A percentile compares a stretch with the other conserved stretches of the same genome.
Evolutionary conservation across 2,329 filamentous ascomycete species (phyloP).

Genomic region (Didymella lethalis): DNA sequence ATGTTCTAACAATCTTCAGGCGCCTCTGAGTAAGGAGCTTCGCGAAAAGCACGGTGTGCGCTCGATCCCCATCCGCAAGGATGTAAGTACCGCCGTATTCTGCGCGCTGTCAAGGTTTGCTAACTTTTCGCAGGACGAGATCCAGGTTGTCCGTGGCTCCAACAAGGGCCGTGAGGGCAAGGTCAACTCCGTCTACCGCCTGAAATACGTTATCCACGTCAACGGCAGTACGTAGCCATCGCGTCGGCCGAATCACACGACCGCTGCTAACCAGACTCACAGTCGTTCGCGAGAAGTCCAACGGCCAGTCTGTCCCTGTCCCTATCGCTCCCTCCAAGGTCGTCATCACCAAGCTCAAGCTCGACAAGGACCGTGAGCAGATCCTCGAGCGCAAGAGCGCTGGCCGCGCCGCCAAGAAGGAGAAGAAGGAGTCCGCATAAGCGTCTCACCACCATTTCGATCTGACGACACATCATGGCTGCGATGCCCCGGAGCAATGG

Average conservation of each 20-base stretch:
- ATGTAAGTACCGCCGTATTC: constrained; percentile 57
- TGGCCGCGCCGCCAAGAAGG: constrained; percentile 78
- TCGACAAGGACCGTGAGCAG: constrained; percentile 91
- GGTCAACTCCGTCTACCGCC: constrained; percentile 82
- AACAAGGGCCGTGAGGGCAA: constrained; percentile 99
- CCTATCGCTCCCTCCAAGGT: constrained; percentile 97
- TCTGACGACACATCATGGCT: constrained; percentile 52
- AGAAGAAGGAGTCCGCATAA: constrained; percentile 68
- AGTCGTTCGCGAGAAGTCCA: constrained; percentile 95
- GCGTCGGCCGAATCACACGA: constrained; percentile 3
- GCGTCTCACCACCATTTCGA: constrained; percentile 46
- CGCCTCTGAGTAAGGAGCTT: constrained; percentile 74
- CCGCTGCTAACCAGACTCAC: constrained; percentile 32
- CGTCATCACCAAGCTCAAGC: constrained; percentile 98
- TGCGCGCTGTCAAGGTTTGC: constrained; percentile 28
- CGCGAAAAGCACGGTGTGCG: constrained; percentile 98
- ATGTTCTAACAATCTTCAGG: constrained; percentile 48
- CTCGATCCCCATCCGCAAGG: constrained; percentile 92
- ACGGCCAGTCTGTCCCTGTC: constrained; percentile 93
- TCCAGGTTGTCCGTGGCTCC: constrained; percentile 87
- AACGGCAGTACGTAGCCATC: constrained; percentile 67
- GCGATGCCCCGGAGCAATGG: constrained; percentile 42
- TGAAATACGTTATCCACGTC: constrained; percentile 94
- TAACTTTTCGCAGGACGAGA: constrained; percentile 68
- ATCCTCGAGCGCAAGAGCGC: constrained; percentile 86